A percentile compares a stretch with the other conserved stretches of the same genome.
These are phyloP conservation scores for Pleurotus ostreatus DNA, from an alignment of 768 basidiomycete genomes.

Conservation along the genomic window DNA sequence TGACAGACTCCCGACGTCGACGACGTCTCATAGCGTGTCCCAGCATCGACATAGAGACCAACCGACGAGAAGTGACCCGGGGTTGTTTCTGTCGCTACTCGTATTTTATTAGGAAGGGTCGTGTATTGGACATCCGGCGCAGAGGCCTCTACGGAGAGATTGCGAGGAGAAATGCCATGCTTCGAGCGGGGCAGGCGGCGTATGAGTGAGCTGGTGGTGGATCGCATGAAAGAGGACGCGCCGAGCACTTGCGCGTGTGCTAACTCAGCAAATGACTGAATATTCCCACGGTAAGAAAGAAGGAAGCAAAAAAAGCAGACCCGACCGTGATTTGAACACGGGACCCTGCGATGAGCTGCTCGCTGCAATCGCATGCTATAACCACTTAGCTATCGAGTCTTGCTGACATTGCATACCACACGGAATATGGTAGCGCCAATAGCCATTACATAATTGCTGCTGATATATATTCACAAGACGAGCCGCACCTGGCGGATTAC, in stretches of 20 bases:
- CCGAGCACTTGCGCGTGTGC: too few species aligned
- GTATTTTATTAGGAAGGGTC: conserved; percentile 85
- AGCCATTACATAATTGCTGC: background rate
- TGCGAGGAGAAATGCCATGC: background rate
- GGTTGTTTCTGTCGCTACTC: conserved; percentile 86
- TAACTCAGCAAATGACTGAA: too few species aligned
- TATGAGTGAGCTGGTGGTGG: conserved; percentile 1
- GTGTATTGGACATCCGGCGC: conserved; percentile 55
- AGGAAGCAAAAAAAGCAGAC: conserved; percentile 23
- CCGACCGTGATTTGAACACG: conserved; percentile 58
- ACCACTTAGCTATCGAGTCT: conserved; percentile 20
- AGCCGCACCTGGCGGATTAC: background rate
- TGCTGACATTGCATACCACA: background rate
- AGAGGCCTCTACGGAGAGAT: conserved; percentile 8
- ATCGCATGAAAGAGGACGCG: background rate
- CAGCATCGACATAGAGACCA: conserved; percentile 92
- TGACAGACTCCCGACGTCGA: conserved; percentile 79
- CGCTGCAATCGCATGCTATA: conserved; percentile 54
- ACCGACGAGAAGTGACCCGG: conserved; percentile 94
- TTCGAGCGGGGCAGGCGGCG: conserved; percentile 1
- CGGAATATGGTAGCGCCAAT: background rate
- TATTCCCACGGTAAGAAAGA: background rate
- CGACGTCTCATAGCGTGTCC: conserved; percentile 81
- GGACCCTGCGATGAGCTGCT: conserved; percentile 38
- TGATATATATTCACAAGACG: background rate